Conservation (phyloP, 768 basidiomycete species). For the Rhodosporidiobolus odoratus region DNA sequence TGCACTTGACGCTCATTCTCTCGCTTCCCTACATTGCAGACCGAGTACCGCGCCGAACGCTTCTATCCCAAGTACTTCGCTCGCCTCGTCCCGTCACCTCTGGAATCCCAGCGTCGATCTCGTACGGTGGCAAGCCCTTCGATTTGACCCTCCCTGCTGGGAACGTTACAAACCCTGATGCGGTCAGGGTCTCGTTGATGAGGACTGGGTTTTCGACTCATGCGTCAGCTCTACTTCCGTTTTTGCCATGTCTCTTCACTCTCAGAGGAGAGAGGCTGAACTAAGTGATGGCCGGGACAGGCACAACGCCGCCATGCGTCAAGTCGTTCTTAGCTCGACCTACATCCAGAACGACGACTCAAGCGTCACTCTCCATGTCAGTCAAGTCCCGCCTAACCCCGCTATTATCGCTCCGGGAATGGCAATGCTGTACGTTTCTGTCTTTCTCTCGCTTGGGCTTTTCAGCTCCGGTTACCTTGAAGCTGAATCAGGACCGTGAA, state of each 20-base stretch:
- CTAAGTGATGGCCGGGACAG: neutral
- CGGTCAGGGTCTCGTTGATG: constrained; percentile 92
- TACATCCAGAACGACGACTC: constrained; percentile 70
- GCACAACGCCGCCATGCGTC: constrained; percentile 60
- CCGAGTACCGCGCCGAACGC: constrained; percentile 64
- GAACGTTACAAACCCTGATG: constrained; percentile 51
- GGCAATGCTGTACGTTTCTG: constrained; percentile 1
- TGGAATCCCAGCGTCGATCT: constrained; percentile 63
- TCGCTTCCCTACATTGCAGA: constrained; percentile 43
- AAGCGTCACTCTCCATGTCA: constrained; percentile 65
- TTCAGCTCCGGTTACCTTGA: neutral
- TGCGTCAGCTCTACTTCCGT: neutral
- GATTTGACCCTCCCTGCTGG: constrained; percentile 49
- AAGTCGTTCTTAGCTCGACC: constrained; percentile 72
- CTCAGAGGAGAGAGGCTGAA: neutral
- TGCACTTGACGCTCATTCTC: neutral
- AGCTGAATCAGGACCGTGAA: constrained; percentile 47
- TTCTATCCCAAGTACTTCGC: constrained; percentile 61
- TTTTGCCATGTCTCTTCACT: neutral
- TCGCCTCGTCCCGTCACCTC: constrained; percentile 56
- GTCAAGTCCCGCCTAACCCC: constrained; percentile 72
- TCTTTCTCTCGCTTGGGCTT: neutral
- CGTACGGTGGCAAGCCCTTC: constrained; percentile 67
- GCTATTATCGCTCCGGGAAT: constrained; percentile 82
- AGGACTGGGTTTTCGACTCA: constrained; percentile 77